A percentile compares a stretch with the other conserved stretches of the same genome.
Evolutionary conservation across 2,329 filamentous ascomycete genomes (phyloP).

Genomic region (Pseudocercospora macadamiae): DNA sequence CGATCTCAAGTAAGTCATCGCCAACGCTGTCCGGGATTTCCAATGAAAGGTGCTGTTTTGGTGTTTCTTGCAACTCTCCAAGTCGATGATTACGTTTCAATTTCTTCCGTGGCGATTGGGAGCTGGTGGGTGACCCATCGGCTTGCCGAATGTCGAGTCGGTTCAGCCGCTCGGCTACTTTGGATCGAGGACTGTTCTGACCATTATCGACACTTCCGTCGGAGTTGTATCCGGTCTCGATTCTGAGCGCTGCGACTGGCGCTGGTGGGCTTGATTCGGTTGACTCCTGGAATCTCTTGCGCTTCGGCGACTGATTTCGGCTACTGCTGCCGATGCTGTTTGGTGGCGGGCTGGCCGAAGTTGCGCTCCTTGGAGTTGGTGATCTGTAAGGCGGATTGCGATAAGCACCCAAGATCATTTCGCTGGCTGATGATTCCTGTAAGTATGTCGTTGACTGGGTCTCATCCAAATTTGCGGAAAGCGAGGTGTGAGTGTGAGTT

Average conservation of each 20-base stretch:
- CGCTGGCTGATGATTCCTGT: not conserved
- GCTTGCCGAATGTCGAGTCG: conserved; percentile 25
- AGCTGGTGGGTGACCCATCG: conserved; percentile 9
- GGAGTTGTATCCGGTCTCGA: conserved; percentile 15
- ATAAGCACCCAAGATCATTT: conserved; percentile 25
- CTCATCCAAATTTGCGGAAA: not conserved
- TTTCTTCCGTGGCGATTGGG: conserved; percentile 28
- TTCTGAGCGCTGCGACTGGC: conserved; percentile 5
- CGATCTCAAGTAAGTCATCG: conserved; percentile 6
- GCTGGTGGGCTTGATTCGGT: conserved; percentile 1
- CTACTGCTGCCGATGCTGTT: conserved; percentile 1
- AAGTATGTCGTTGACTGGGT: not conserved
- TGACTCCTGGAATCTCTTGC: conserved; percentile 22
- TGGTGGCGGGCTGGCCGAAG: conserved; percentile 25
- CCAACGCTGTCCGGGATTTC: conserved; percentile 18
- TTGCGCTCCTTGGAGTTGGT: conserved; percentile 21
- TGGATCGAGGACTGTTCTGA: conserved; percentile 35
- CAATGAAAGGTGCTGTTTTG: not conserved
- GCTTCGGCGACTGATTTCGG: conserved; percentile 25
- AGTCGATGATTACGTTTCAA: conserved; percentile 19
- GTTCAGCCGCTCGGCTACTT: conserved; percentile 33
- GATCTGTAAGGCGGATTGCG: conserved; percentile 32
- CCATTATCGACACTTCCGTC: conserved; percentile 14
- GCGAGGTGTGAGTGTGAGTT: conserved; percentile 6
- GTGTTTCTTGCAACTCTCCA: conserved; percentile 6